phyloP scores from a whole-genome alignment of 2,329 filamentous ascomycete genomes.

The Neofusicoccum kwambonambiense region DNA sequence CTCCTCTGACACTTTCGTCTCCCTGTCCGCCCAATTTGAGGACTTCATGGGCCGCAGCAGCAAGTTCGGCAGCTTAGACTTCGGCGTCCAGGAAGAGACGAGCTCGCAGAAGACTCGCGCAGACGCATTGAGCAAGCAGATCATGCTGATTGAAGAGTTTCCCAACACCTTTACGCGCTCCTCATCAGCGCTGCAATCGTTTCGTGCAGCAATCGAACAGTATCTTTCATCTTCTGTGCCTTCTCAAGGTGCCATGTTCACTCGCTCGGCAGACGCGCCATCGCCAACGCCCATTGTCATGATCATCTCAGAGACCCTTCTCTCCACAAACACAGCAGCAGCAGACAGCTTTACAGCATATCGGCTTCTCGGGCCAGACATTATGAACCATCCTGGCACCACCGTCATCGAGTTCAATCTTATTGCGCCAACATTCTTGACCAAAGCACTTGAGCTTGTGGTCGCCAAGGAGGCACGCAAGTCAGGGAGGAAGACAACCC shows the following conservation, averaged over 20 bases:
- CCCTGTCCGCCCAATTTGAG: conserved; percentile 78
- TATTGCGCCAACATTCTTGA: conserved; percentile 80
- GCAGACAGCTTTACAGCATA: conserved; percentile 93
- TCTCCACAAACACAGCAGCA: conserved; percentile 80
- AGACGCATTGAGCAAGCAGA: conserved; percentile 29
- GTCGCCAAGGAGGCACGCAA: conserved; percentile 81
- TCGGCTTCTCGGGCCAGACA: conserved; percentile 80
- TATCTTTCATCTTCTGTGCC: conserved; percentile 70
- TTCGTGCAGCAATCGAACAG: conserved; percentile 72
- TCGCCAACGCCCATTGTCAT: conserved; percentile 68
- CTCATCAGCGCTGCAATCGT: conserved; percentile 45
- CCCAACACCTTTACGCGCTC: conserved; percentile 49
- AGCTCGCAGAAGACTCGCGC: not conserved
- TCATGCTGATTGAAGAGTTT: conserved; percentile 52
- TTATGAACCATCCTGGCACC: conserved; percentile 76
- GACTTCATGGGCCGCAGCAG: conserved; percentile 84
- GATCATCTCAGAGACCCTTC: conserved; percentile 84
- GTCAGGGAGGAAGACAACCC: conserved; percentile 72
- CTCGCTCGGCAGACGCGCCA: conserved; percentile 27
- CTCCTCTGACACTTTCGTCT: conserved; percentile 62
- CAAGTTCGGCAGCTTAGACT: conserved; percentile 63
- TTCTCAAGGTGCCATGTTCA: conserved; percentile 48
- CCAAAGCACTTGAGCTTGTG: conserved; percentile 78
- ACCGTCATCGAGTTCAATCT: conserved; percentile 88
- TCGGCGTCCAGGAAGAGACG: not conserved